phyloP scores from a whole-genome alignment of 2,329 filamentous ascomycete genomes.

The Nigrograna mackinnonii region DNA sequence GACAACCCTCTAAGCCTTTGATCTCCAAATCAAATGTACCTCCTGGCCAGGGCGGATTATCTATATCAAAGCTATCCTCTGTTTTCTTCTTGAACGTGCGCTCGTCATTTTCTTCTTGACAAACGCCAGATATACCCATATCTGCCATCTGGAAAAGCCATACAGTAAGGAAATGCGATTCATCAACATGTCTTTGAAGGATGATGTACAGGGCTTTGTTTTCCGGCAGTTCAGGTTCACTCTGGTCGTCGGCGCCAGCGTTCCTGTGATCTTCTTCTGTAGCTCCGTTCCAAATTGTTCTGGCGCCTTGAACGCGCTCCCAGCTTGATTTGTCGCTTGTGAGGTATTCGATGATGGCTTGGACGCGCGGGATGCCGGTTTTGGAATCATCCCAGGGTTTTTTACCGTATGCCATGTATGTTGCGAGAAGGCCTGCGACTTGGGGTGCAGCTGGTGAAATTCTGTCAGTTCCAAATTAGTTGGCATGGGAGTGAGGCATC shows the following conservation, averaged over 20 bases:
- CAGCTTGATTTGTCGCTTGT: conserved; percentile 6
- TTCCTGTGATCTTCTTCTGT: conserved; percentile 9
- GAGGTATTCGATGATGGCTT: conserved; percentile 11
- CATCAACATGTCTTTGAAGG: too few species aligned
- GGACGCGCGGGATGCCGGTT: conserved; percentile 5
- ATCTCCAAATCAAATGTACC: conserved; percentile 1
- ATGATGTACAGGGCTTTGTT: too few species aligned
- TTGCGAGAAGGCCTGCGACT: conserved; percentile 13
- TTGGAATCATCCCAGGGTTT: conserved; percentile 5
- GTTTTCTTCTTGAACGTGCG: too few species aligned
- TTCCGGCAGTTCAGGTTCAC: too few species aligned
- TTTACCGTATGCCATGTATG: conserved; percentile 8
- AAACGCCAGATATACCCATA: too few species aligned
- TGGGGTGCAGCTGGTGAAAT: conserved; percentile 5
- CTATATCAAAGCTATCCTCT: too few species aligned
- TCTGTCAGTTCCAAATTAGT: not conserved
- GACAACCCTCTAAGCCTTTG: not conserved
- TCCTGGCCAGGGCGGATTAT: not conserved
- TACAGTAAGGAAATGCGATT: too few species aligned
- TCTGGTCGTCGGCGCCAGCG: too few species aligned
- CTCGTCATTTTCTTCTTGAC: too few species aligned
- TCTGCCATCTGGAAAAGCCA: too few species aligned
- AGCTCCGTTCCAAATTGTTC: conserved; percentile 15
- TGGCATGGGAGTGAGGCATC: not conserved
- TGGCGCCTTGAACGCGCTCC: conserved; percentile 5